Evolutionary conservation across 2,329 filamentous ascomycete species (phyloP), one percentile per base, ranked within the genome.

Genomic region (Ophiostoma novo-ulmi): DNA sequence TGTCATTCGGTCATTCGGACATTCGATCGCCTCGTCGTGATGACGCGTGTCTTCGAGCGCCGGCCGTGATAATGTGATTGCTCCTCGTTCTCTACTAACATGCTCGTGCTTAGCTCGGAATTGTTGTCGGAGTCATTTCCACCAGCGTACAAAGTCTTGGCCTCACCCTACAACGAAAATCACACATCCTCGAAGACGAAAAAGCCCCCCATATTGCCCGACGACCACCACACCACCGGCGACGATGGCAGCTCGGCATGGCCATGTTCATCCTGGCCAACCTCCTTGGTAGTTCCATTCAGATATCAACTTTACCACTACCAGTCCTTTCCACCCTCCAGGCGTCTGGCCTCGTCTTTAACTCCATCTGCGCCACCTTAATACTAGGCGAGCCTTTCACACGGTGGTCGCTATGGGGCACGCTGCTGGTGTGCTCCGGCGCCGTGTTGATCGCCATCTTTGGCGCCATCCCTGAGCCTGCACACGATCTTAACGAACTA

Each of bases 201-300:
- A 97, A 97, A 80, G 87, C 88, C 69, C 85, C 85, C 8, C 90
- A 92, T 79, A 88, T 95, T 80, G 83, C 89, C 72, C 89, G 91
- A 75, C 86, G 94, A 73, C 94, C 95, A 64, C 93, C 95, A 5
- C 96, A 97, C 81, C 90, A 91, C 77, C 88, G 95, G 77, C 88
- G 94, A 77, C 87, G 93, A 85, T 99, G 95, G 95, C 95, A 97
- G 86, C 83, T 96, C 73, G 95, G 95, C 71, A 98, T 99, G 94
- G 88, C 89, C 78, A 95, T 99, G 89, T 99, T 99, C 81, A 89
- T 99, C 75, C 85, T 97, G 75, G 92, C 95, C 73, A 99, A 99
- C 79, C 85, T 99, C 70, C 85, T 98, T 70, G 95, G 95, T 72
- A 97, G 94, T 81, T 94, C 93, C 52, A 95, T 99, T 72, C 95